Conservation (phyloP, 352 stramenopile species). For the Phytophthora hibernalis region DNA sequence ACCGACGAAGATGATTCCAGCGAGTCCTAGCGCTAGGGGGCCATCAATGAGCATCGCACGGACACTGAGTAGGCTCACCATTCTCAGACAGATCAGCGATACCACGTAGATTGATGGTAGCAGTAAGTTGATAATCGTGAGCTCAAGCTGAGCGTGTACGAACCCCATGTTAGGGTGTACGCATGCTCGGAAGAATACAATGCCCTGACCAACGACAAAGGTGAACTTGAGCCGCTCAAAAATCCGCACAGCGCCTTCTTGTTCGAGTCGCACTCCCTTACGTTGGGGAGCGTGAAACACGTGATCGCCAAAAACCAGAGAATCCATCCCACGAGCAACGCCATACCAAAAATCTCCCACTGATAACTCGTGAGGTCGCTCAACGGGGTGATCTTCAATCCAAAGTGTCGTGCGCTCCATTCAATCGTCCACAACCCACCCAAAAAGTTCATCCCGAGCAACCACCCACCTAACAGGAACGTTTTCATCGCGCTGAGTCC, state of each 20-base stretch:
- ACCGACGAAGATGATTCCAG: constrained; percentile 62
- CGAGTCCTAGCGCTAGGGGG: constrained; percentile 59
- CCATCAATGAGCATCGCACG: constrained; percentile 56
- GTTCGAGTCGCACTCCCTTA: constrained; percentile 62
- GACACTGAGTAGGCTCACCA: constrained; percentile 65
- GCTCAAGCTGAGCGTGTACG: constrained; percentile 86
- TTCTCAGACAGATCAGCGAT: constrained; percentile 79
- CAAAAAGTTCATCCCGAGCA: constrained; percentile 69
- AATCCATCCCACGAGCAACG: constrained; percentile 81
- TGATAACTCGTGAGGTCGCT: constrained; percentile 69
- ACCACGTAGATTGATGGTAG: constrained; percentile 89
- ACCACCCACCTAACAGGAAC: constrained; percentile 63
- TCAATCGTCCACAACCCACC: constrained; percentile 76
- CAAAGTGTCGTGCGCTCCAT: constrained; percentile 79
- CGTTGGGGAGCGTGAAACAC: constrained; percentile 63
- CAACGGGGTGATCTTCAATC: constrained; percentile 71
- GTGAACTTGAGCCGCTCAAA: constrained; percentile 87
- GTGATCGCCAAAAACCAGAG: constrained; percentile 84
- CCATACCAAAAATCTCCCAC: constrained; percentile 87
- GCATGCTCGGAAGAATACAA: constrained; percentile 83
- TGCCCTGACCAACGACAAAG: constrained; percentile 77
- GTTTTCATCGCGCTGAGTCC: constrained; percentile 59
- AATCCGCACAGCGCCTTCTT: constrained; percentile 71
- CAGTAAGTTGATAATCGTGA: constrained; percentile 90
- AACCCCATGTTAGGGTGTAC: constrained; percentile 88